Percentiles rank a stretch among this genome's conserved stretches.
Conservation (phyloP, 371 early-diverging fungal species). For the Lichtheimia ornata region DNA sequence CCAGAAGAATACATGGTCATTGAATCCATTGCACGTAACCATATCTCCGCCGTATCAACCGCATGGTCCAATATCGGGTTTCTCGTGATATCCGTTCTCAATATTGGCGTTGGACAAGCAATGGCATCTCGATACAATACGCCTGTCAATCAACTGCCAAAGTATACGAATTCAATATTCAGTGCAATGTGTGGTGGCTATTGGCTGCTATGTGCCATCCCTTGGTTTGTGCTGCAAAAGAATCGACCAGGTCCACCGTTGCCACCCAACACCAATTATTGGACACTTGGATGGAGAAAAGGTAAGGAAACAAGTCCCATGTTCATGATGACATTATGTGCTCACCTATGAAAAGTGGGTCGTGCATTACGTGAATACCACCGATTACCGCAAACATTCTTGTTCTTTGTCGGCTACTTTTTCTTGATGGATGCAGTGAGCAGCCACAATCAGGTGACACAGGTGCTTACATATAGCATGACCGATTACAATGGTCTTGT, state of each 20-base stretch:
- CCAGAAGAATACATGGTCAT: slow-evolving; percentile 14
- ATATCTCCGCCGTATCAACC: slow-evolving; percentile 44
- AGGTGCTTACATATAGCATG: slow-evolving; percentile 33
- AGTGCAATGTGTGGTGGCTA: slow-evolving; percentile 41
- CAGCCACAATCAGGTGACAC: slow-evolving; percentile 33
- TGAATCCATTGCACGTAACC: slow-evolving; percentile 30
- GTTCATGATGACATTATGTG: not conserved
- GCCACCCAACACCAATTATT: slow-evolving; percentile 27
- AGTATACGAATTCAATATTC: slow-evolving; percentile 21
- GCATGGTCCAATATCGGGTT: slow-evolving; percentile 46
- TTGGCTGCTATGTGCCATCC: slow-evolving; percentile 36
- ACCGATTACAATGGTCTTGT: slow-evolving; percentile 34
- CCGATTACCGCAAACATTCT: slow-evolving; percentile 44
- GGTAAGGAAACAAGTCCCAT: slow-evolving; percentile 3
- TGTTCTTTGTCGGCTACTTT: slow-evolving; percentile 40
- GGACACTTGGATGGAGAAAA: slow-evolving; percentile 41
- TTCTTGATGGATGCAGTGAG: slow-evolving; percentile 48
- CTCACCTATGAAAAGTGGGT: slow-evolving; percentile 11
- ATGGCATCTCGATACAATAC: slow-evolving; percentile 11
- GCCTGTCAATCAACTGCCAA: slow-evolving; percentile 11
- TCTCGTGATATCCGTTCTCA: slow-evolving; percentile 20
- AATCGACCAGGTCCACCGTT: slow-evolving; percentile 33
- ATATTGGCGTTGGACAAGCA: slow-evolving; percentile 18
- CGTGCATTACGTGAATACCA: slow-evolving; percentile 39
- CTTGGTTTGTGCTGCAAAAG: slow-evolving; percentile 39